Base-by-base conservation (phyloP, 495 filamentous ascomycete genomes). In the Podospora anserina region DNA sequence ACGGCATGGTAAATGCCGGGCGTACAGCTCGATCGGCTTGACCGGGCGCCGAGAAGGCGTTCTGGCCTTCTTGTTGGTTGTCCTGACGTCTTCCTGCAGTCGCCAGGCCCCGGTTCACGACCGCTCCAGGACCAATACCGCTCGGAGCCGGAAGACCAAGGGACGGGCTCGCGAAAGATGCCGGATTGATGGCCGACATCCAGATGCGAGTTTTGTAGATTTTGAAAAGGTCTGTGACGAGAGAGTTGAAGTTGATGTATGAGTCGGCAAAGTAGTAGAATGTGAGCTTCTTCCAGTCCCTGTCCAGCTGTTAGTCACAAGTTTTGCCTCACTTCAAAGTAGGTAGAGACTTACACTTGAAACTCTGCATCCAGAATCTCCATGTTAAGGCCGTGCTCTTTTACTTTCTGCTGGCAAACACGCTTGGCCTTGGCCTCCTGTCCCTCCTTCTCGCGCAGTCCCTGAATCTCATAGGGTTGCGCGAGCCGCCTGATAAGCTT, bases 361-460 rank as follows among this genome's bases (percentile, higher is more conserved):
- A 96, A 99, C 78, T 99, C 95, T n/a, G 95, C 95, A 79, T 99
- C 95, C 16, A 99, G 86, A 67, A 99, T 97, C 75, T 99, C 95
- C 95, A 99, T 97, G 67, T 94, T 92, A 13, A 99, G 85, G 56
- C 92, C 90, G 79, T 98, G 94, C 72, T 98, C 95, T 60, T 88
- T 89, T 53, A 97, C 96, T 77, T 99, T 99, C 72, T 94, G 91
- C 82, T 96, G 94, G 72, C 93, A 97, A 58, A 97, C 89, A 27
- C 95, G 88, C 81, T 97, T 97, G 16, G 95, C 95, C 75, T 98
- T 99, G 44, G 96, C 96, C 78, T 99, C 95, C 67, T 94, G 93
- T 32, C 94, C 95, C 80, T 99, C 95, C 76, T 99, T 99, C 64
- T 98, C 95, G 64, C 91, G 88, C 61, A 99, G 82, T 57, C 87